Evolutionary conservation across 805 yeast species (phyloP).

Genomic region (Candida sphagnicola): DNA sequence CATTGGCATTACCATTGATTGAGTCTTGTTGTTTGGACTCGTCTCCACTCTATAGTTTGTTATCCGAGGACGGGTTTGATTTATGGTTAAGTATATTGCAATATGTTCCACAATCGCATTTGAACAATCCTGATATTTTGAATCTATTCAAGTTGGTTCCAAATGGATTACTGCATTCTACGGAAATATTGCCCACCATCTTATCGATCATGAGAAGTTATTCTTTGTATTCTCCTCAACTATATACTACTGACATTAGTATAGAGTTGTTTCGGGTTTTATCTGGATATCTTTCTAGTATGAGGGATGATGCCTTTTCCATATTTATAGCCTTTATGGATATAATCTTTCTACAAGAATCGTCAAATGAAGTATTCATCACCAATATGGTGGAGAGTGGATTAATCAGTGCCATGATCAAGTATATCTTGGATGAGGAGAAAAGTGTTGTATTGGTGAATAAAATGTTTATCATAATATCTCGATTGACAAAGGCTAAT

Average conservation of each 20-base stretch:
- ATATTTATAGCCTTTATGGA: conserved; percentile 54
- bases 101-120: conserved; percentile 43
- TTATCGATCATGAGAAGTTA: conserved; percentile 63
- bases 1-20: conserved; percentile 63
- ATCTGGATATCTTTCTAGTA: conserved; percentile 49
- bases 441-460: conserved; percentile 39
- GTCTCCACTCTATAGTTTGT: conserved; percentile 39
- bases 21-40: conserved; percentile 54
- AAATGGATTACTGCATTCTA: conserved; percentile 60
- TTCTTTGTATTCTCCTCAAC: conserved; percentile 43
- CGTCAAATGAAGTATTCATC: conserved; percentile 21
- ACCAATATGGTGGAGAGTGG: conserved; percentile 40
- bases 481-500: conserved; percentile 31
- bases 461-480: conserved; percentile 33
- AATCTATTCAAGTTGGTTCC: conserved; percentile 49
- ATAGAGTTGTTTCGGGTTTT: conserved; percentile 44
- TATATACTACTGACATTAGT: conserved; percentile 29
- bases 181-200: conserved; percentile 68
- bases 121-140: conserved; percentile 35
- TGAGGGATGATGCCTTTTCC: conserved; percentile 70
- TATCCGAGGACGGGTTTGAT: conserved; percentile 85
- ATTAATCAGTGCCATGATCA: conserved; percentile 38
- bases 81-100: conserved; percentile 73
- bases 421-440: conserved; percentile 38
- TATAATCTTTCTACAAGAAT: conserved; percentile 36